phyloP scores from a whole-genome alignment of 2,329 filamentous ascomycete genomes.

The Trichoderma sp. region DNA sequence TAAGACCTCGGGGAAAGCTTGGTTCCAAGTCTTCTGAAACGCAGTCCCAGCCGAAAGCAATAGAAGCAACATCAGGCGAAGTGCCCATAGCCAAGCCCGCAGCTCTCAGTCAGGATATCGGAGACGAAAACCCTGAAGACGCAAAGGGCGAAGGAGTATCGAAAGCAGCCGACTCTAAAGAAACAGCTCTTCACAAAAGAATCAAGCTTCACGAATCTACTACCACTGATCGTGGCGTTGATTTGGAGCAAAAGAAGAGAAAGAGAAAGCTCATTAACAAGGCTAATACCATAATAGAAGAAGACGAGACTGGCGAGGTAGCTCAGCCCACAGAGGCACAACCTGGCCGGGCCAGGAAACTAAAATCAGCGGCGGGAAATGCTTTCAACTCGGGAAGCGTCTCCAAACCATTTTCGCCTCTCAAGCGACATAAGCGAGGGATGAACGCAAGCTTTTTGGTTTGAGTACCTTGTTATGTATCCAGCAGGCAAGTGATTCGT shows the following conservation, averaged over 20 bases:
- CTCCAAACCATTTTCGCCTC: conserved; percentile 65
- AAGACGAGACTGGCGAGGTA: conserved; percentile 11
- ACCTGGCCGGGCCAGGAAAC: conserved; percentile 27
- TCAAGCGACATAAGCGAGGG: conserved; percentile 71
- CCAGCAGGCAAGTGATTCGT: not conserved
- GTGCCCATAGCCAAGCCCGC: not conserved
- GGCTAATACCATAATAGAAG: conserved; percentile 11
- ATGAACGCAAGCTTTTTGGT: conserved; percentile 61
- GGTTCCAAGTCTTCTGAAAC: not conserved
- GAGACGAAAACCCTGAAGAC: not conserved
- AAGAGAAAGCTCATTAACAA: conserved; percentile 23
- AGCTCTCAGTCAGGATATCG: not conserved
- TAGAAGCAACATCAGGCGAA: not conserved
- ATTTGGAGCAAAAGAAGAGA: conserved; percentile 15
- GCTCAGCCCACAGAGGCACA: not conserved
- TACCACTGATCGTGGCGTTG: not conserved
- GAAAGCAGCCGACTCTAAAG: conserved; percentile 17
- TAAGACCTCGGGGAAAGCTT: not conserved
- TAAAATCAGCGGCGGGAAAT: conserved; percentile 45
- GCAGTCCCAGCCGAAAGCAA: not conserved
- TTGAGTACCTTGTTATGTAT: not conserved
- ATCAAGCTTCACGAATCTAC: conserved; percentile 15
- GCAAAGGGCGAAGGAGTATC: not conserved
- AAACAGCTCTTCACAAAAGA: conserved; percentile 27
- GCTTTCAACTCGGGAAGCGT: conserved; percentile 52